These are phyloP conservation scores for Mortierella sp. DNA, from an alignment of 371 early-diverging fungal species.

Conservation along the genomic window DNA sequence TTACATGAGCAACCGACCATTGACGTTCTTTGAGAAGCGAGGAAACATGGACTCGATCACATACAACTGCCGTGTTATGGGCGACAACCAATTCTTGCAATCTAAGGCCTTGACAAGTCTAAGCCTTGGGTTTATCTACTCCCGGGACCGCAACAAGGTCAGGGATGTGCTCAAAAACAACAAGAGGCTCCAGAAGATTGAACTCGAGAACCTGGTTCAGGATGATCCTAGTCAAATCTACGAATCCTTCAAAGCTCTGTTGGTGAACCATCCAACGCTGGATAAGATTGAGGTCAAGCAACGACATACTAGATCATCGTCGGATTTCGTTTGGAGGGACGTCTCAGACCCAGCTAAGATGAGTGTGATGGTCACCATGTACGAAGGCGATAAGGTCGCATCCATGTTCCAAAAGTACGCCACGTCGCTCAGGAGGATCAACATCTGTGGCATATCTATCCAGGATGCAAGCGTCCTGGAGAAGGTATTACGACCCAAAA, in stretches of 20 bases:
- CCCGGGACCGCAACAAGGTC: constrained; percentile 24
- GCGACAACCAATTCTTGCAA: constrained; percentile 12
- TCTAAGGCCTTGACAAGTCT: constrained; percentile 20
- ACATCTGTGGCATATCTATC: constrained; percentile 13
- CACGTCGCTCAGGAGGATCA: constrained; percentile 4
- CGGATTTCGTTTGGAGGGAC: constrained; percentile 22
- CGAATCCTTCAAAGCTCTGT: constrained; percentile 27
- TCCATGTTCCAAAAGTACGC: constrained; percentile 39
- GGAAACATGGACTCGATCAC: constrained; percentile 24
- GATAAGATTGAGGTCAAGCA: constrained; percentile 21
- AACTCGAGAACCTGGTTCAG: constrained; percentile 12
- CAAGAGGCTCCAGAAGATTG: constrained; percentile 13
- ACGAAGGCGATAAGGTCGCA: constrained; percentile 33
- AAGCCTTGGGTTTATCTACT: constrained; percentile 10
- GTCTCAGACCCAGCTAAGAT: constrained; percentile 28
- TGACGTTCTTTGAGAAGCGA: constrained; percentile 23
- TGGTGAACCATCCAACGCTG: constrained; percentile 34
- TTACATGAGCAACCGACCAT: constrained; percentile 6
- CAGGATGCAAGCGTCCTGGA: constrained; percentile 29
- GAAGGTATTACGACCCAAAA: constrained; percentile 31
- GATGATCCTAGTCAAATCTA: constrained; percentile 48
- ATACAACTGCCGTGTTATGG: constrained; percentile 5
- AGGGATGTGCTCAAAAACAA: constrained; percentile 32
- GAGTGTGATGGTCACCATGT: constrained; percentile 13
- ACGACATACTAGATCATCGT: constrained; percentile 8